Percentiles rank a stretch among this genome's conserved stretches.
Evolutionary conservation across 176 grass and related monocot genomes (phyloP).

Genomic region (Phoenix dactylifera): DNA sequence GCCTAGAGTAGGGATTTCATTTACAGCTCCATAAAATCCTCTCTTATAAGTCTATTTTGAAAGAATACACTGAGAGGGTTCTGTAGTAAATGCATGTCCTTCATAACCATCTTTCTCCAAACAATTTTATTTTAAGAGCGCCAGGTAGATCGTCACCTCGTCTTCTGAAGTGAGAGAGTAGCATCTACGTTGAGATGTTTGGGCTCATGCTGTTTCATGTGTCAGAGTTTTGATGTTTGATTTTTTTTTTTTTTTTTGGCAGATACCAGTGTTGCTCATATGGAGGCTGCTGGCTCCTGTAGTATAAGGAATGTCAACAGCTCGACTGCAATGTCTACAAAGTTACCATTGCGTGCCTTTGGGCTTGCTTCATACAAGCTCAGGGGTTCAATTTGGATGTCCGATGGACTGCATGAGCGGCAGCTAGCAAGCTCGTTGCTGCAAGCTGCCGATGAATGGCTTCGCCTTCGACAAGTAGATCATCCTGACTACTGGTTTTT

Average conservation of each 20-base stretch:
- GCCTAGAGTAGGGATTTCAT: no score
- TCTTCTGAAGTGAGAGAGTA: no score
- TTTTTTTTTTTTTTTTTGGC: no score
- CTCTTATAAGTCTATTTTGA: no score
- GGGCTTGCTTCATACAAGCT: slow-evolving; percentile 84
- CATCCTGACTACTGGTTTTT: slow-evolving; percentile 93
- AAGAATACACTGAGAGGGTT: no score
- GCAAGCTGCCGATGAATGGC: slow-evolving; percentile 67
- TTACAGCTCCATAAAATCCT: no score
- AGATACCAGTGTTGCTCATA: no score
- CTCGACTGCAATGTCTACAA: slow-evolving; percentile 10
- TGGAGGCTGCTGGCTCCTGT: slow-evolving; percentile 10
- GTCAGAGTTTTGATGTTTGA: no score
- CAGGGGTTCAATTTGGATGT: slow-evolving; percentile 47
- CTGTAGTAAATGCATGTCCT: no score
- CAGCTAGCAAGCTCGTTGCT: slow-evolving; percentile 37
- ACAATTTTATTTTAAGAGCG: no score
- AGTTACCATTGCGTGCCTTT: slow-evolving; percentile 48
- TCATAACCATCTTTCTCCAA: no score
- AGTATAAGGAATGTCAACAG: slow-evolving; percentile 27
- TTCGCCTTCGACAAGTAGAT: slow-evolving; percentile 48
- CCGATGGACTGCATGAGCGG: slow-evolving; percentile 30
- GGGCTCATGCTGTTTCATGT: background rate
- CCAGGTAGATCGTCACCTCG: no score
- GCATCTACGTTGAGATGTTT: background rate